Evolutionary conservation across 805 yeast genomes (phyloP), one percentile per base, ranked within the genome.

Genomic region (Yarrowia deformans): DNA sequence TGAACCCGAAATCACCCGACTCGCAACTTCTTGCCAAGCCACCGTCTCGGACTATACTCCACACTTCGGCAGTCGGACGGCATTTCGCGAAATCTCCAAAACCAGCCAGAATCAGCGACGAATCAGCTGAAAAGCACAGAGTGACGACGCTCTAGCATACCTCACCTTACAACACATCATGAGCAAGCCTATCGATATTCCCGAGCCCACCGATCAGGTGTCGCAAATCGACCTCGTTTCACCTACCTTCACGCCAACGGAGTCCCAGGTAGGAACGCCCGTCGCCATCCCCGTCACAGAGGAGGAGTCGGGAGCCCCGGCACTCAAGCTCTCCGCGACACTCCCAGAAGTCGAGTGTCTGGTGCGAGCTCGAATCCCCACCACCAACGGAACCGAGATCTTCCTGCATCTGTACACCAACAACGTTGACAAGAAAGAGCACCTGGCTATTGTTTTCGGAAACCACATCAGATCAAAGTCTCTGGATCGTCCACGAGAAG

Each of bases 281-380:
- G 40, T 40, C 8, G 18, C 69, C n/a, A 69, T 69, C 32, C 63
- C 69, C 14, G 61, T 70, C 39, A 70, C 72, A 18, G 72, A 69
- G 23, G 52, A 61, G 37, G 52, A 63, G 42, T 49, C 54, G 13
- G 48, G 43, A 48, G 42, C 69, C 7, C 61, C 70, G 29, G 19
- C 45, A 5, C 66, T 67, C n/a, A 70, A 69, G 48, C 37, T 76
- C 46, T 71, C 73, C 16, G 75, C 73, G 18, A 74, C 70, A 19
- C 81, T 94, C 71, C 98, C 98, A 1, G 73, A 77, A 34, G 98
- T 95, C 13, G 84, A 85, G 74, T 95, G 99, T 78, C 85, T 92
- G 67, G 97, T 97, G 6, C 83, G 99, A 68, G 99, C 99, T 1
- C 83, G 99, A 70, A 94, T 95, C 69, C 99, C 99, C 63, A 95